These are phyloP conservation scores for Petrea volubilis DNA, from an alignment of 257 asterid genomes.

Conservation along the genomic window DNA sequence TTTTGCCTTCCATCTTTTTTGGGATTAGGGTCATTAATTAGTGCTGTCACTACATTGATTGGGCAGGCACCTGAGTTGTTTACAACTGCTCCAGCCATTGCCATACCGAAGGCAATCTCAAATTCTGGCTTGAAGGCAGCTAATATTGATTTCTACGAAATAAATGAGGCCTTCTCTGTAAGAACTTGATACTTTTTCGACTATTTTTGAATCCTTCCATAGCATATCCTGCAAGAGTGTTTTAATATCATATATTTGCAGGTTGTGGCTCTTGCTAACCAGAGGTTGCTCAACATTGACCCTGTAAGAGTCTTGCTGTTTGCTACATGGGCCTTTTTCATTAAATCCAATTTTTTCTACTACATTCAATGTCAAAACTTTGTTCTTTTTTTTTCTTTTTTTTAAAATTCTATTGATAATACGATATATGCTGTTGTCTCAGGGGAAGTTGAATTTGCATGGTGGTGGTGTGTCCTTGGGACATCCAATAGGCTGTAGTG, in stretches of 20 bases:
- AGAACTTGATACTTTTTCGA: too few species aligned
- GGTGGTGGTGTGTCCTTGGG: slow-evolving; percentile 97
- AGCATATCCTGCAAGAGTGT: slow-evolving; percentile 10
- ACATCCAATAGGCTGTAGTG: slow-evolving; percentile 95
- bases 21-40: not conserved
- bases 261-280: slow-evolving; percentile 95
- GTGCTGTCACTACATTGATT: slow-evolving; percentile 30
- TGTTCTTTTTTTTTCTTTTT: too few species aligned
- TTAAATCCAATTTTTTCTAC: not conserved
- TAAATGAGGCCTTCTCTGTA: slow-evolving; percentile 94
- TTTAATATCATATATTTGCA: slow-evolving; percentile 33
- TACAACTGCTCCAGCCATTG: slow-evolving; percentile 94
- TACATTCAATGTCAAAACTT: not conserved
- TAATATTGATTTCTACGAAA: slow-evolving; percentile 79
- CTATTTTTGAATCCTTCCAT: not conserved
- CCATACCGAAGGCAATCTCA: slow-evolving; percentile 88
- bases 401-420: slow-evolving; percentile 15
- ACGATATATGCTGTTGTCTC: slow-evolving; percentile 12
- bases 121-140: slow-evolving; percentile 72
- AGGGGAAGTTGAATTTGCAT: slow-evolving; percentile 76
- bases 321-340: not conserved
- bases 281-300: slow-evolving; percentile 65
- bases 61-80: slow-evolving; percentile 90
- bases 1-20: slow-evolving; percentile 7
- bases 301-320: slow-evolving; percentile 52